Evolutionary conservation across 108 stramenopile species (phyloP).

Genomic region (Cylindrotheca fusiformis): DNA sequence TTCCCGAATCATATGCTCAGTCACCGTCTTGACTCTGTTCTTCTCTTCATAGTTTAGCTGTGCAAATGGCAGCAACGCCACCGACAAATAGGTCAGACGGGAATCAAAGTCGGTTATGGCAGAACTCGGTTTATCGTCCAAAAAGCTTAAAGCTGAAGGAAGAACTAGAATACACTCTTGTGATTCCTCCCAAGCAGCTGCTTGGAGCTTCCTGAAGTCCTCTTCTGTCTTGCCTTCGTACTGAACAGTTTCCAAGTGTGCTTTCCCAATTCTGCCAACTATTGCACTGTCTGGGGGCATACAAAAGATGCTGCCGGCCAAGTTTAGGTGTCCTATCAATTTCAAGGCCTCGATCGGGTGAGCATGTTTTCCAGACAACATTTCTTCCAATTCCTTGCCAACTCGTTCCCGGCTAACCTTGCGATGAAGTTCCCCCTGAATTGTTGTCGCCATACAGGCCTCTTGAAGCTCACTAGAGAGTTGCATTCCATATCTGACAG

Average conservation of each 20-base stretch:
- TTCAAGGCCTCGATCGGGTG: conserved; percentile 59
- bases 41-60: conserved; percentile 56
- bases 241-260: conserved; percentile 7
- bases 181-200: conserved; percentile 43
- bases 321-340: conserved; percentile 60
- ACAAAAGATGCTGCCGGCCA: conserved; percentile 69
- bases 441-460: conserved; percentile 50
- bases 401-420: conserved; percentile 91
- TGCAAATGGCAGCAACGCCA: conserved; percentile 64
- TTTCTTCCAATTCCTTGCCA: conserved; percentile 88
- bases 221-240: conserved; percentile 12
- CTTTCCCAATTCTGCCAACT: conserved; percentile 29
- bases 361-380: conserved; percentile 76
- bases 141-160: conserved; percentile 6
- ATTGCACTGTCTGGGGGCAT: conserved; percentile 36
- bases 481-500: conserved; percentile 72
- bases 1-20: conserved; percentile 73
- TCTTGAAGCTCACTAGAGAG: conserved; percentile 51
- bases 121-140: not conserved
- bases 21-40: conserved; percentile 45
- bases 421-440: conserved; percentile 69
- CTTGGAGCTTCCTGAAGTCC: conserved; percentile 19
- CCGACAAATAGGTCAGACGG: conserved; percentile 60
- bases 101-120: conserved; percentile 25
- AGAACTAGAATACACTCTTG: conserved; percentile 18